phyloP scores from a whole-genome alignment of 495 filamentous ascomycete species.

The Penicillium salamii region DNA sequence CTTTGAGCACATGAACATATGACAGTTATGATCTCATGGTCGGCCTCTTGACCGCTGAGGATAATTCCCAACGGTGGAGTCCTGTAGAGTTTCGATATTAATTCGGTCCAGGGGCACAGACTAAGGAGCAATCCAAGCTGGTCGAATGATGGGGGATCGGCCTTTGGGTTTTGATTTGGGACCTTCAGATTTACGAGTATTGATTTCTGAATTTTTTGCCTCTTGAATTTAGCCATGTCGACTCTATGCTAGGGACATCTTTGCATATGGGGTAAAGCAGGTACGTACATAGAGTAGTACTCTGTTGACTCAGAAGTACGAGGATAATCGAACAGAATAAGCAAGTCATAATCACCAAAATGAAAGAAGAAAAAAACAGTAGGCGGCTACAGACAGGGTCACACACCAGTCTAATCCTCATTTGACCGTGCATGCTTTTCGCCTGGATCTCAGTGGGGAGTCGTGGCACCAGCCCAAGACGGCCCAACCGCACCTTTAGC shows the following conservation, averaged over 20 bases:
- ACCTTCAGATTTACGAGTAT: too few relatives aligned
- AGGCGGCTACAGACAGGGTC: constrained; percentile 18
- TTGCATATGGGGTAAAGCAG: too few relatives aligned
- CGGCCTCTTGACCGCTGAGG: constrained; percentile 10
- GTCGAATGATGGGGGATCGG: constrained; percentile 15
- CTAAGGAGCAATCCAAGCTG: constrained; percentile 25
- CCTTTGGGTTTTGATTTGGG: constrained; percentile 9
- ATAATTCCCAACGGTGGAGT: constrained; percentile 13
- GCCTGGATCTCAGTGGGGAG: constrained; percentile 28
- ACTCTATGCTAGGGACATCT: too few relatives aligned
- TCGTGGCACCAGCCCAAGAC: constrained; percentile 49
- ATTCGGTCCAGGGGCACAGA: constrained; percentile 23
- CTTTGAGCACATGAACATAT: constrained; percentile 1
- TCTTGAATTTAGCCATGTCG: not conserved
- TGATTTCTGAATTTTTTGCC: too few relatives aligned
- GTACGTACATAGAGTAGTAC: too few relatives aligned
- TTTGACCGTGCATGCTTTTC: constrained; percentile 38
- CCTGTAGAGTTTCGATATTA: constrained; percentile 8
- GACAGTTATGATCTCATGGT: constrained; percentile 2
- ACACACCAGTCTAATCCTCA: constrained; percentile 32
- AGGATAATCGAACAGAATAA: not conserved
- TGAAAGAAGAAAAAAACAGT: too few relatives aligned
- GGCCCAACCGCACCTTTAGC: constrained; percentile 36
- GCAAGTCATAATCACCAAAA: not conserved
- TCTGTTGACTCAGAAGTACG: not conserved